A percentile compares a stretch with the other conserved stretches of the same genome.
Evolutionary conservation across 208 protist species (phyloP).

Genomic region (Naegleria gruberi): DNA sequence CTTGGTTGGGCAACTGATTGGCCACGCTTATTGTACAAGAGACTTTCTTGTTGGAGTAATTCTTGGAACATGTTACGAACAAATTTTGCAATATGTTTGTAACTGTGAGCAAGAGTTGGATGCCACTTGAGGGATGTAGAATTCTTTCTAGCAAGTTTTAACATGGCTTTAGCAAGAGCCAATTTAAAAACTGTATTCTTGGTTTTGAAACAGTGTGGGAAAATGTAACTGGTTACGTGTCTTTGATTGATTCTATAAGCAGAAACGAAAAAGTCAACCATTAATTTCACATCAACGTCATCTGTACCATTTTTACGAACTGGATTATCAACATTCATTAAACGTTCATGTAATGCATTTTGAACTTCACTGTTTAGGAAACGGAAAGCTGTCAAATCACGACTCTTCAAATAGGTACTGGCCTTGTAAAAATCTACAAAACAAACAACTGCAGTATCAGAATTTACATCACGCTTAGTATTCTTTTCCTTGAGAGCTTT

Average conservation of each 20-base stretch:
- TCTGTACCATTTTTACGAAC: not conserved
- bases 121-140: not conserved
- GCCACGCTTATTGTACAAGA: not conserved
- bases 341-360: not conserved
- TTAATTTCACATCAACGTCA: not conserved
- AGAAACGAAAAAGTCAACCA: conserved; percentile 15
- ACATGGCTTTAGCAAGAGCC: not conserved
- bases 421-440: conserved; percentile 20
- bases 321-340: not conserved
- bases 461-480: not conserved
- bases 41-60: not conserved
- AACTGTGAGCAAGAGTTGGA: not conserved
- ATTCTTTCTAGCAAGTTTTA: not conserved
- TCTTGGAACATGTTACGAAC: conserved; percentile 2
- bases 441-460: not conserved
- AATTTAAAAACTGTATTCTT: not conserved
- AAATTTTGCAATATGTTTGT: not conserved
- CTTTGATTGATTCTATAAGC: not conserved
- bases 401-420: not conserved
- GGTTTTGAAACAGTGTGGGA: not conserved
- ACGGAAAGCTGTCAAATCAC: not conserved
- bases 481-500: not conserved
- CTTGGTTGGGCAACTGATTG: not conserved
- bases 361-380: not conserved
- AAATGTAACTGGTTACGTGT: not conserved